Evolutionary conservation across 2,329 filamentous ascomycete genomes (phyloP).

Genomic region (Trichothecium roseum): DNA sequence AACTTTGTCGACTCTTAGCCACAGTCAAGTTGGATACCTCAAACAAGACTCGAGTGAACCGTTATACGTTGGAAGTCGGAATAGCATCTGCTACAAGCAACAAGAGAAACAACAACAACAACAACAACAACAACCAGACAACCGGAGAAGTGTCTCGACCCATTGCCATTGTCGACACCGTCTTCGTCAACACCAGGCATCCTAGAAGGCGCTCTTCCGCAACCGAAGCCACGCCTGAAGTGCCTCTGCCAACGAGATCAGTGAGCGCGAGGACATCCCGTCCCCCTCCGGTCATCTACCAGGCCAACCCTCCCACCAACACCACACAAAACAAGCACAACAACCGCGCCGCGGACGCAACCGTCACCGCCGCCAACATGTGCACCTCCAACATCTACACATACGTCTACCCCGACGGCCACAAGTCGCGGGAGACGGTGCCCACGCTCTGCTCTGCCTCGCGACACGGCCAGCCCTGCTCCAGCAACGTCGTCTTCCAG

Average conservation of each 20-base stretch:
- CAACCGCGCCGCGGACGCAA: not conserved
- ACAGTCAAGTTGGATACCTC: too few relatives aligned
- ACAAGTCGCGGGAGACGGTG: constrained; percentile 15
- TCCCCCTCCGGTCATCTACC: constrained; percentile 1
- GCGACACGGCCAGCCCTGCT: constrained; percentile 29
- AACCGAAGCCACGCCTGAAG: not conserved
- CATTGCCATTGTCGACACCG: not conserved
- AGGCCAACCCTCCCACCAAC: not conserved
- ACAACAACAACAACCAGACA: too few relatives aligned
- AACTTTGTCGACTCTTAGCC: too few relatives aligned
- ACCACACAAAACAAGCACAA: not conserved
- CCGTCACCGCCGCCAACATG: constrained; percentile 28
- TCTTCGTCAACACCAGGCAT: not conserved
- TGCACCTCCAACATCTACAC: constrained; percentile 37
- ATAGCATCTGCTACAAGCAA: too few relatives aligned
- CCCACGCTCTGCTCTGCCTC: constrained; percentile 27
- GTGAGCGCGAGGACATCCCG: not conserved
- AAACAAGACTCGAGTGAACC: too few relatives aligned
- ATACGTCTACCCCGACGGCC: constrained; percentile 36
- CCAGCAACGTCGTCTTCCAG: constrained; percentile 26
- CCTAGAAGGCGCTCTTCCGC: not conserved
- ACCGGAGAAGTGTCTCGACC: too few relatives aligned
- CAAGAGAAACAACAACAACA: too few relatives aligned
- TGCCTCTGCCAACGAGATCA: not conserved
- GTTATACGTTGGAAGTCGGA: too few relatives aligned